A percentile compares a stretch with the other conserved stretches of the same genome.
These are phyloP conservation scores for Phytophthora brassicae DNA, from an alignment of 352 stramenopile genomes.

Conservation along the genomic window DNA sequence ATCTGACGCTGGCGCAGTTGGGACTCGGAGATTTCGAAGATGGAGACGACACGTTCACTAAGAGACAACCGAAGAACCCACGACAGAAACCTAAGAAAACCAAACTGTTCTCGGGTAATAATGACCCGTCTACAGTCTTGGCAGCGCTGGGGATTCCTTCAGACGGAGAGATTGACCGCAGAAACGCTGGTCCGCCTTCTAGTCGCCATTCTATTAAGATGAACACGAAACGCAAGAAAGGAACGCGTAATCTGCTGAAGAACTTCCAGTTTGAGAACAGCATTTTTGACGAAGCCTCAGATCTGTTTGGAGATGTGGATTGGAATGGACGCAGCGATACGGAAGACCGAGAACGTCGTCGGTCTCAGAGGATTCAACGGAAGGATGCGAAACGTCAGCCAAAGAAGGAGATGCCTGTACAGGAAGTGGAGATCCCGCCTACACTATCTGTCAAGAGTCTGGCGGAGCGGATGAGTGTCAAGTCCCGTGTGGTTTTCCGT, in stretches of 20 bases:
- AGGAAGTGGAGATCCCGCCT: constrained; percentile 82
- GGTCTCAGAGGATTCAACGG: constrained; percentile 57
- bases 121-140: constrained; percentile 35
- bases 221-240: constrained; percentile 75
- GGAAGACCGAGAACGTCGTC: constrained; percentile 65
- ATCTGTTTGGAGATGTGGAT: constrained; percentile 78
- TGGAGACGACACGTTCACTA: constrained; percentile 25
- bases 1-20: constrained; percentile 49
- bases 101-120: constrained; percentile 37
- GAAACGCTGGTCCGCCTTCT: constrained; percentile 3
- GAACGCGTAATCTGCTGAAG: constrained; percentile 64
- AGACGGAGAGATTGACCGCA: constrained; percentile 16
- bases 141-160: constrained; percentile 34
- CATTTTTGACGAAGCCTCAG: constrained; percentile 67
- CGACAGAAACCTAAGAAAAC: constrained; percentile 40
- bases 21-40: constrained; percentile 36
- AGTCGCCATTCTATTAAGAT: constrained; percentile 63
- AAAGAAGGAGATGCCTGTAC: constrained; percentile 41
- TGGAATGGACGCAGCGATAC: constrained; percentile 58
- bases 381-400: constrained; percentile 52
- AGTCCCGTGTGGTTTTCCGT: constrained; percentile 65
- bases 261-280: constrained; percentile 89
- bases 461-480: constrained; percentile 80
- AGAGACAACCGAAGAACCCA: constrained; percentile 43
- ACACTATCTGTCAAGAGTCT: constrained; percentile 75